A percentile compares a stretch with the other conserved stretches of the same genome.
Conservation (phyloP, 169 alveolate genomes). For the Cryptosporidium felis region DNA sequence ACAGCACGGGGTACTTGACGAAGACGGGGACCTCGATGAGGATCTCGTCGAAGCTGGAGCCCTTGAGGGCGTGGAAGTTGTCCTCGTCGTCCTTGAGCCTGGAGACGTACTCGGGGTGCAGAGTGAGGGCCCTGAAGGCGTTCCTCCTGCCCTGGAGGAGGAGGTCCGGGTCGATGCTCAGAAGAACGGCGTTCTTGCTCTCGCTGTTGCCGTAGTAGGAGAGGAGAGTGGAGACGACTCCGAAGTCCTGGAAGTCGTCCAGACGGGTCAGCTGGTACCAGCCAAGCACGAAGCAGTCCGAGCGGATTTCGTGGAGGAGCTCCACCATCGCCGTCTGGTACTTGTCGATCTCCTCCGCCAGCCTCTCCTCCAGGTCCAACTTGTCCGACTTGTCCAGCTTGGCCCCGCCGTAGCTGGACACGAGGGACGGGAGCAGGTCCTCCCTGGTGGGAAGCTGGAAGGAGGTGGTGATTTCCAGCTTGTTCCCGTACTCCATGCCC, state of each 20-base stretch:
- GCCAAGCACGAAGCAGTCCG: conserved; percentile 87
- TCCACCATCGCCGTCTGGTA: conserved; percentile 85
- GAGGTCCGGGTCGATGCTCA: conserved; percentile 41
- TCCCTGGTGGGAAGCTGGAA: conserved; percentile 86
- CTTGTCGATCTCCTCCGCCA: conserved; percentile 83
- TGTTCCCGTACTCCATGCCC: conserved; percentile 82
- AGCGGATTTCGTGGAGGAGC: conserved; percentile 83
- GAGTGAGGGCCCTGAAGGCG: conserved; percentile 84
- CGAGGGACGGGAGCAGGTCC: conserved; percentile 77
- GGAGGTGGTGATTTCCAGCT: conserved; percentile 84
- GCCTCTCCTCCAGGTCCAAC: conserved; percentile 81
- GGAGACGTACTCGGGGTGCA: conserved; percentile 76
- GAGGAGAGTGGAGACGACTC: conserved; percentile 80
- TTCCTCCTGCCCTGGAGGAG: conserved; percentile 40
- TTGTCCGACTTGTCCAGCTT: conserved; percentile 75
- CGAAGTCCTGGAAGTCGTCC: conserved; percentile 83
- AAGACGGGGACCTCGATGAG: conserved; percentile 82
- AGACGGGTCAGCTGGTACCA: conserved; percentile 86
- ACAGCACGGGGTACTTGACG: conserved; percentile 81
- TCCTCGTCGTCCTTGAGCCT: conserved; percentile 73
- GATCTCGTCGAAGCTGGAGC: conserved; percentile 78
- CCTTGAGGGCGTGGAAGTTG: conserved; percentile 76
- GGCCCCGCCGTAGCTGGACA: conserved; percentile 58
- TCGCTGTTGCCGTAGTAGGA: conserved; percentile 78
- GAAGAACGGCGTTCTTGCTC: conserved; percentile 29